Evolutionary conservation across 169 alveolate species (phyloP).

Genomic region (Plasmodium billcollinsi): DNA sequence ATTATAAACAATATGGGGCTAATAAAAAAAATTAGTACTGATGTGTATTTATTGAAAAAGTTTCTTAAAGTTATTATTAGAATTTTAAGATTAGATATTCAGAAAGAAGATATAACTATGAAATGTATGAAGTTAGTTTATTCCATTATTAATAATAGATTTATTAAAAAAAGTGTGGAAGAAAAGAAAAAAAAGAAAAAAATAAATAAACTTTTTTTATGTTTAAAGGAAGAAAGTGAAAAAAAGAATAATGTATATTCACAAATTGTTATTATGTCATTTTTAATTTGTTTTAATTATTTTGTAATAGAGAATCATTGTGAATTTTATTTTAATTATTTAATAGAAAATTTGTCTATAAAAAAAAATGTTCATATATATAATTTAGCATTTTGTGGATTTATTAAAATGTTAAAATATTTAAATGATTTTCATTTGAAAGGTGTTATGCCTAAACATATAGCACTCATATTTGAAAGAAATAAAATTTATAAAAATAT

Average conservation of each 20-base stretch:
- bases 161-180: constrained; percentile 26
- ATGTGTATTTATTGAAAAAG: constrained; percentile 39
- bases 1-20: constrained; percentile 50
- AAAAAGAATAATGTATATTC: constrained; percentile 65
- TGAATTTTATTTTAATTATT: constrained; percentile 58
- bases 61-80: constrained; percentile 51
- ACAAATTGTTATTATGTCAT: constrained; percentile 56
- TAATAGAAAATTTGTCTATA: constrained; percentile 45
- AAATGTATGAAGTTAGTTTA: constrained; percentile 73
- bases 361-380: constrained; percentile 73
- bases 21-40: constrained; percentile 54
- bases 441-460: constrained; percentile 13
- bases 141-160: constrained; percentile 58
- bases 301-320: constrained; percentile 41
- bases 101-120: constrained; percentile 63
- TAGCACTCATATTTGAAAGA: constrained; percentile 8
- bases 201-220: constrained; percentile 28
- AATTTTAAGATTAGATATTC: constrained; percentile 64
- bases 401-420: constrained; percentile 43
- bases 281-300: constrained; percentile 47
- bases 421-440: background rate
- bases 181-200: constrained; percentile 19
- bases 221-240: constrained; percentile 55
- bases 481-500: constrained; percentile 34
- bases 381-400: constrained; percentile 66